Evolutionary conservation across 75 land plant species (phyloP), one percentile per base, ranked within the genome.

Genomic region (Pinus albicaulis): DNA sequence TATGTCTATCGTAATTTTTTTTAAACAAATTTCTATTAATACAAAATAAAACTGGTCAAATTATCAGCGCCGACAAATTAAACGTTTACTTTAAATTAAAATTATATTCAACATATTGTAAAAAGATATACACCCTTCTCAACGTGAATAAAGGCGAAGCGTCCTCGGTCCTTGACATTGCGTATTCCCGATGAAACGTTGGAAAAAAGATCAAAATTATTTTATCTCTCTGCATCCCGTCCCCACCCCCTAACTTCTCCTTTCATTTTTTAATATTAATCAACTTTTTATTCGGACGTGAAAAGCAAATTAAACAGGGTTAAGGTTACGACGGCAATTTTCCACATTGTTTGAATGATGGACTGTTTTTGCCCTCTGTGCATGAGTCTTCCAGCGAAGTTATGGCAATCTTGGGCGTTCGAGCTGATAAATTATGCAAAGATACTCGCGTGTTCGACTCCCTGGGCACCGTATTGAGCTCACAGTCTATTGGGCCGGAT

Each of bases 271-370:
- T n/a, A n/a, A n/a, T 66, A 19, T 36, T 66, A 36, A 44, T 19
- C 52, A 36, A 36, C 36, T 62, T 63, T 4, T 31, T 38, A 13
- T 38, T 20, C 71, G 52, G 71, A 66, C 71, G 44, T 66, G 71
- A 66, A 66, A 66, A 66, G 4, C 71, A 1, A 66, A 66, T 66
- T 11, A 66, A 66, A 66, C 44, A 5, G 44, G 36, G 44, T 66
- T 66, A 66, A 66, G 52, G 36, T 66, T 66, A 38, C 38, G 36
- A 36, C 8, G 36, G 17, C 36, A 41, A 66, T 66, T 66, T 66
- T 66, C 38, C 38, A 7, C 71, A 63, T 63, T 12, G 16, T 61
- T 25, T 11, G 69, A 65, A 10, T 15, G 17, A 65, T 31, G 31
- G 52, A 11, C 71, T n/a, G 36, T 7, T 2, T 22, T n/a, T 66